Base-by-base conservation (phyloP, 495 filamentous ascomycete genomes). In the Hypoxylon cercidicola region DNA sequence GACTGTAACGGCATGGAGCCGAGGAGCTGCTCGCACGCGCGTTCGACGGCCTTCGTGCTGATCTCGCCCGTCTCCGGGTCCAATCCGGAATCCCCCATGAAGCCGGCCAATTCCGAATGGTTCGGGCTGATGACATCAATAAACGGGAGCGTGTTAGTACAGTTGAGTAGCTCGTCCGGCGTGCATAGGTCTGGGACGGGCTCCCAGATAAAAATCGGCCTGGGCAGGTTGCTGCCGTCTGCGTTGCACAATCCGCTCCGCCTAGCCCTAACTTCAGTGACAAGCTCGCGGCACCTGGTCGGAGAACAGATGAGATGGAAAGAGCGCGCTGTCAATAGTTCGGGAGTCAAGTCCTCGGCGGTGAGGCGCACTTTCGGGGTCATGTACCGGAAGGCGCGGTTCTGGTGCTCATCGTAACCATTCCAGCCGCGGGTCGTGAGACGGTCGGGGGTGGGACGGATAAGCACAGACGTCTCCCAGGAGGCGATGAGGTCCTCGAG, bases 361-460 rank as follows among this genome's bases (percentile, higher is more conserved):
- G 77, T 75, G 4, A 99, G 79, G 30, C 93, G 89, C 55, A 90
- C 79, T 76, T 97, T 99, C 4, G 89, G 90, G 8, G 93, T 97
- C 44, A 88, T 81, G 75, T 97, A 99, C 74, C 85, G 86, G 82
- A 99, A 99, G 18, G 87, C 90, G 78, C 83, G 77, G 58, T 78
- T 74, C 55, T 79, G 72, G 58, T 79, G 77, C 39, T 78, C 64
- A 44, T 77, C 84, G 74, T 97, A 98, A 53, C 90, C 89, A 72
- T 98, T 98, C 89, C 91, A 97, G 28, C 90, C 93, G 20, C 92
- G 86, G 0, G 95, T 98, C 11, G 94, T 98, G 12, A 90, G 77
- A 30, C 92, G 84, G 2, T 83, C 72, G 6, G 82, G 82, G 11
- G 89, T 85, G 49, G 86, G 79, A 30, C 93, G 84, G 55, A 97